Evolutionary conservation across 2,329 filamentous ascomycete genomes (phyloP), one percentile per base, ranked within the genome.

Genomic region (Aspergillus phoenicis): DNA sequence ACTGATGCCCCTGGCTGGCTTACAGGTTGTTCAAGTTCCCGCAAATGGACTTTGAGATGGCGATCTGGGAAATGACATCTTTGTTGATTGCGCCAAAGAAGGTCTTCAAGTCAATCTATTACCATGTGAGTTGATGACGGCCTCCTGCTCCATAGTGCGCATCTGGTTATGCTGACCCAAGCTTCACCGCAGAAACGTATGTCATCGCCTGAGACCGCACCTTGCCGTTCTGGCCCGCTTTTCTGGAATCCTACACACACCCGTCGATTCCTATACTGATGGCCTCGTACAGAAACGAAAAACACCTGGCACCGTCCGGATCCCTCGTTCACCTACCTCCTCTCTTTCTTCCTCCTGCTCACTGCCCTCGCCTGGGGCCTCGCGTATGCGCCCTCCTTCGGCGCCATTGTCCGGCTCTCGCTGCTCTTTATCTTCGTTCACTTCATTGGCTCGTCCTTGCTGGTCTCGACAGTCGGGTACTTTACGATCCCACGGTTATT

Each of bases 11-110:
- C 64, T 68, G 52, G 67, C 58, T 8, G 11, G 22, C 24, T n/a
- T 39, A 20, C 54, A 83, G 82, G 60, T 77, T 89, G 53, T 89
- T 89, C 82, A 90, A 90, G 74, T 89, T 89, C 70, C 87, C 87
- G 10, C 87, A 89, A 68, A 89, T 90, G 87, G 87, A 90, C 79
- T 90, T 90, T 72, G 87, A 90, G 72, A 88, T 89, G 82, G 87
- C 87, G 20, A 84, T 89, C 67, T 90, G 87, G 87, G 87, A 90
- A 74, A 89, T 90, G 84, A 88, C 85, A 63, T 85, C 84, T 68
- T 79, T 90, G 57, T 81, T 90, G 65, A 86, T 89, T 71, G 85
- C 87, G 33, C 87, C 87, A 0, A 89, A 89, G 78, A 89, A 89
- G 73, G 87, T 90, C 54, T 90, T 90, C 73, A 81, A 87, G 64